Conservation (phyloP, 139 green algal species). For the Pleodorina starrii region DNA sequence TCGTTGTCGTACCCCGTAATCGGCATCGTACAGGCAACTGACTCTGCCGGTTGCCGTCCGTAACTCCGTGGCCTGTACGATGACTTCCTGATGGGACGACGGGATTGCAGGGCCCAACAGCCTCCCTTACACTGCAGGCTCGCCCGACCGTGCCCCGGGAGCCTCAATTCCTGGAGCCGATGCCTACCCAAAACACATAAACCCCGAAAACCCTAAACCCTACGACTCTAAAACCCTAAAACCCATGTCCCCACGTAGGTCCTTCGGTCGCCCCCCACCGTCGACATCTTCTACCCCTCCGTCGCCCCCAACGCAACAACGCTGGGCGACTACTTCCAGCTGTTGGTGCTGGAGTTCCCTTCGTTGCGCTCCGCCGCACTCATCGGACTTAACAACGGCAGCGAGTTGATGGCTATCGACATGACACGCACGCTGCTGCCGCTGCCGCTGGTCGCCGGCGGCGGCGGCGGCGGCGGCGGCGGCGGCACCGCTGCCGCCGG, state of each 20-base stretch:
- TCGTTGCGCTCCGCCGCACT: neutral
- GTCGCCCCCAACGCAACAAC: neutral
- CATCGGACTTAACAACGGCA: neutral
- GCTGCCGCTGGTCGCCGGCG: neutral
- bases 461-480: neutral
- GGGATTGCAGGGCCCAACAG: neutral
- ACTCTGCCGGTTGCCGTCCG: too few species aligned
- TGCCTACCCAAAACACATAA: too few species aligned
- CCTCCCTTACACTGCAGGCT: neutral
- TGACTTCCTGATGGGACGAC: too few species aligned
- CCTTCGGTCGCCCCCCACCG: neutral
- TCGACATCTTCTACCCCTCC: neutral
- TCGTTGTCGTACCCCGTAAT: too few species aligned
- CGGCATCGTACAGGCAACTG: too few species aligned
- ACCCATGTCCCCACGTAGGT: neutral
- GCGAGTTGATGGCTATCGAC: neutral
- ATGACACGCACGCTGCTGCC: neutral
- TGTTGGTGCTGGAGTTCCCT: conserved; percentile 2
- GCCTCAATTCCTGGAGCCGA: too few species aligned
- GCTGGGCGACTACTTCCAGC: neutral
- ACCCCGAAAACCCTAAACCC: neutral
- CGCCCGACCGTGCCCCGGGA: neutral
- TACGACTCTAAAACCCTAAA: neutral
- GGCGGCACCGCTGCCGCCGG: neutral
- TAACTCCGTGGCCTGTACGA: too few species aligned